Evolutionary conservation across 2,329 filamentous ascomycete species (phyloP).

Genomic region (Emmonsiellopsis sp.): DNA sequence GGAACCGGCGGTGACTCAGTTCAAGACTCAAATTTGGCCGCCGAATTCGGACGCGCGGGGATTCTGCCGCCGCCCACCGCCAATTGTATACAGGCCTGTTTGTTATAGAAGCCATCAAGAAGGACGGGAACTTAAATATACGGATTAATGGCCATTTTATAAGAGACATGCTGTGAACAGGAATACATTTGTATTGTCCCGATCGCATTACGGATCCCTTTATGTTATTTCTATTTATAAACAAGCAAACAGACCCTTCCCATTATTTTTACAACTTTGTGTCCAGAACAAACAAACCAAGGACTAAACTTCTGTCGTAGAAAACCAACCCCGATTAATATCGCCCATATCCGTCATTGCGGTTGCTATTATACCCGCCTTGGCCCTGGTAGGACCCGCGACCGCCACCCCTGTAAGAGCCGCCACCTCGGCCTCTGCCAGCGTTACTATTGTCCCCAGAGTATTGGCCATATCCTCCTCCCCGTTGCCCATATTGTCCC

Average conservation of each 20-base stretch:
- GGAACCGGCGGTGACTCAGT: neutral
- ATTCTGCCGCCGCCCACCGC: neutral
- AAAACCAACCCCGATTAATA: constrained; percentile 18
- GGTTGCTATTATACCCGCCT: constrained; percentile 17
- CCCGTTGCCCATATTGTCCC: constrained; percentile 15
- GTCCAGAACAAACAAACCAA: neutral
- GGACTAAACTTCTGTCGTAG: neutral
- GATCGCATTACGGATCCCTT: too few relatives aligned
- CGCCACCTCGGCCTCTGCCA: constrained; percentile 11
- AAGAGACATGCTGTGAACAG: too few relatives aligned
- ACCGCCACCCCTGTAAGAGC: constrained; percentile 15
- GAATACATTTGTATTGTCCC: too few relatives aligned
- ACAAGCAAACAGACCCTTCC: too few relatives aligned
- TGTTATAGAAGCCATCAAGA: too few relatives aligned
- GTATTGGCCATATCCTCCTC: constrained; percentile 11
- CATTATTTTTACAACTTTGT: neutral
- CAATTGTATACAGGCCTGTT: neutral
- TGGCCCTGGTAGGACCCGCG: constrained; percentile 21
- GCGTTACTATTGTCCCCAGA: constrained; percentile 15
- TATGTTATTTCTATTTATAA: too few relatives aligned
- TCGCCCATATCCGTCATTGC: constrained; percentile 30
- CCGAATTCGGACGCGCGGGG: neutral
- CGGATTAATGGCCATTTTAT: too few relatives aligned
- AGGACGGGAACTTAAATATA: too few relatives aligned
- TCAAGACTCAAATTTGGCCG: neutral